Evolutionary conservation across 176 grass and related monocot species (phyloP).

Genomic region (Microstegium vimineum): DNA sequence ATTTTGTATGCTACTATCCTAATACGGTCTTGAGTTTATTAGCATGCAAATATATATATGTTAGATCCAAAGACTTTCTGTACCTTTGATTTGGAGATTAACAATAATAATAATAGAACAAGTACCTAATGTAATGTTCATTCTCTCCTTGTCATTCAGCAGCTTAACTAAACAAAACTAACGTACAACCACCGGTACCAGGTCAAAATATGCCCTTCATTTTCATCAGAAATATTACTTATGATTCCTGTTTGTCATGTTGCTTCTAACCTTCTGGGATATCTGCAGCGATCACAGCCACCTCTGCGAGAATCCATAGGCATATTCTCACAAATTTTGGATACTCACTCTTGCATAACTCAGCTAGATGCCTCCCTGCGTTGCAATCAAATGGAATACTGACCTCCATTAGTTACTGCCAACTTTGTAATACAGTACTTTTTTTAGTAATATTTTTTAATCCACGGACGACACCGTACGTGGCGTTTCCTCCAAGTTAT

Average conservation of each 20-base stretch:
- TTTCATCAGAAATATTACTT: not conserved
- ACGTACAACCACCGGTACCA: not conserved
- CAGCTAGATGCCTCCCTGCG: conserved; percentile 77
- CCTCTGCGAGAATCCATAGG: conserved; percentile 62
- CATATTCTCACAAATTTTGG: conserved; percentile 54
- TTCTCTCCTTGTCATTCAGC: not conserved
- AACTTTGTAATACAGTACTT: not conserved
- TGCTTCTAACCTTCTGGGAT: conserved; percentile 73
- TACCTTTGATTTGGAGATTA: not conserved
- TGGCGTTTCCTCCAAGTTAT: not conserved
- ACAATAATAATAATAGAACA: not conserved
- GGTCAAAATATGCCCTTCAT: not conserved
- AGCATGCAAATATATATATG: not conserved
- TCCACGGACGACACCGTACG: not conserved
- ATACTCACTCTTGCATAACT: conserved; percentile 80
- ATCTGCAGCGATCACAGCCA: conserved; percentile 82
- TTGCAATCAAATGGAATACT: not conserved
- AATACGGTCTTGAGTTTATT: not conserved
- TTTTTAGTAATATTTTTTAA: not conserved
- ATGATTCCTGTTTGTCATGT: not conserved
- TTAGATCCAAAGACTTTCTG: not conserved
- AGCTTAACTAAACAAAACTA: not conserved
- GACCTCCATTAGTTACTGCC: not conserved
- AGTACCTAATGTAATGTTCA: not conserved
- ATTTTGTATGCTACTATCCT: not conserved